phyloP scores from a whole-genome alignment of 2,329 filamentous ascomycete species.

The Alternaria burnsii region DNA sequence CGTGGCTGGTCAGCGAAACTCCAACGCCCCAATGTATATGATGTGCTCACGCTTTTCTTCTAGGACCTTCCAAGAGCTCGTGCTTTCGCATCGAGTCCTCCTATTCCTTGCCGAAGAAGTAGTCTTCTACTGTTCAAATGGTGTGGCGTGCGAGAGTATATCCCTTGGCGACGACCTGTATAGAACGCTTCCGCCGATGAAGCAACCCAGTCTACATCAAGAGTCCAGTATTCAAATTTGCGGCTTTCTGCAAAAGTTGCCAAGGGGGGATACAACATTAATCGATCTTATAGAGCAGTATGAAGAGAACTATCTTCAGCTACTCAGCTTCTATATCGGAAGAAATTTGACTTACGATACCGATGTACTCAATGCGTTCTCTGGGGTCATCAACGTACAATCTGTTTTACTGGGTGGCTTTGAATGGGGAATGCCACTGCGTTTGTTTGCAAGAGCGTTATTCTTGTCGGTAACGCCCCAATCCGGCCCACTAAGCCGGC shows the following conservation, averaged over 20 bases:
- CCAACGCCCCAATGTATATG: too few species aligned
- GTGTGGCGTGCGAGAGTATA: too few species aligned
- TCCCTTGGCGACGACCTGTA: too few species aligned
- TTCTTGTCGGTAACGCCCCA: fast-evolving
- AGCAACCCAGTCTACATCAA: fast-evolving
- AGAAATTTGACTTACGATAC: neutral
- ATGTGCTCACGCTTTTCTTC: too few species aligned
- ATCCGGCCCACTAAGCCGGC: neutral
- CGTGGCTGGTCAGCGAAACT: too few species aligned
- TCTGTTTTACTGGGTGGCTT: fast-evolving
- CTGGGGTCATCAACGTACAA: neutral
- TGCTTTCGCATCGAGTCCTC: too few species aligned
- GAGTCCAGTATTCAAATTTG: too few species aligned
- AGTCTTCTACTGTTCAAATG: too few species aligned
- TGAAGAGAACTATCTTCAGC: neutral
- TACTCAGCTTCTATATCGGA: neutral
- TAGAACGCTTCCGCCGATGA: too few species aligned
- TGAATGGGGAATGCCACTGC: fast-evolving
- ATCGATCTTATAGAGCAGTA: fast-evolving
- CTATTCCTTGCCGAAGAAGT: too few species aligned
- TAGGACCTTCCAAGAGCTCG: too few species aligned
- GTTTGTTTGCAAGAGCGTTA: neutral
- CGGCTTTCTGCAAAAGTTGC: neutral
- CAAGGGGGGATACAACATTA: fast-evolving
- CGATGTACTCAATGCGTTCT: neutral